Conservation (phyloP, 2,329 filamentous ascomycete species). For the Helminthosporium solani region DNA sequence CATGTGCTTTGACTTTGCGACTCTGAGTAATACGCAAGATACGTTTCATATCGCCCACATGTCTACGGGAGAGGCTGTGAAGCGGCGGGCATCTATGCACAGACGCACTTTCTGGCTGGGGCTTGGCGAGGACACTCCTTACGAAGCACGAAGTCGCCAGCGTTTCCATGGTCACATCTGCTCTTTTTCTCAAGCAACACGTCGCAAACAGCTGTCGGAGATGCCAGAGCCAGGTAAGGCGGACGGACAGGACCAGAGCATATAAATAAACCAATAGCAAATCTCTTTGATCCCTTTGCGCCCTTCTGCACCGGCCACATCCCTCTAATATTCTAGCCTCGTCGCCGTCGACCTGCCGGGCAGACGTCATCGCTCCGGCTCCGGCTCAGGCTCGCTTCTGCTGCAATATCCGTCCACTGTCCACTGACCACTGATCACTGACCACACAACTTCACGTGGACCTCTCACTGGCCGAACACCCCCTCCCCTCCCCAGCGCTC, state of each 20-base stretch:
- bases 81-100: constrained; percentile 6
- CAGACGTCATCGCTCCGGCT: constrained; percentile 12
- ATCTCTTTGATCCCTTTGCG: no score
- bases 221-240: no score
- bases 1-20: no score
- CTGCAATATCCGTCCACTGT: constrained; percentile 8
- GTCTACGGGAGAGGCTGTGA: neutral
- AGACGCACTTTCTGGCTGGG: constrained; percentile 11
- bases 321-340: no score
- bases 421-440: constrained; percentile 1
- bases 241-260: no score
- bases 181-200: neutral
- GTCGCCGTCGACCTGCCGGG: no score
- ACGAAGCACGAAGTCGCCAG: constrained; percentile 1
- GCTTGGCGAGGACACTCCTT: neutral
- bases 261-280: no score
- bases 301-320: no score
- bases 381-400: constrained; percentile 11
- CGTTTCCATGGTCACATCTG: neutral
- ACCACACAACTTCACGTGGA: constrained; percentile 25
- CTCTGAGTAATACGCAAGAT: no score
- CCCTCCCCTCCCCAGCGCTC: constrained; percentile 19
- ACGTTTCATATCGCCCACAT: no score
- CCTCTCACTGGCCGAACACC: constrained; percentile 13
- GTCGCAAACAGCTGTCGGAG: neutral